Conservation (phyloP, 2,329 filamentous ascomycete genomes). For the Graphilbum sp. region DNA sequence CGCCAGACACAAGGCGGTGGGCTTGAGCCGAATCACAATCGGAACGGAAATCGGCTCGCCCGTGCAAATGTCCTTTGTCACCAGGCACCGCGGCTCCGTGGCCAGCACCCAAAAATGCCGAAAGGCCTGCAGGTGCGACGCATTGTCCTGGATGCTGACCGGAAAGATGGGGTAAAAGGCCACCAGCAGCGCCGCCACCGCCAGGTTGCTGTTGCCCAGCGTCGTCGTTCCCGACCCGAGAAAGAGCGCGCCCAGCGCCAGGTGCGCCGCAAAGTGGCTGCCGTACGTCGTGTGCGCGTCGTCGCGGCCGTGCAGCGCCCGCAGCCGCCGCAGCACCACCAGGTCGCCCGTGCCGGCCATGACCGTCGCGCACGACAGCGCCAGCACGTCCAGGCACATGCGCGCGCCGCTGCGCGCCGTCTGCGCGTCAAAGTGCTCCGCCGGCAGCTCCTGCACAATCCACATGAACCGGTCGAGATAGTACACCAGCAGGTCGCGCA, state of each 20-base stretch:
- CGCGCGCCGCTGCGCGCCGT: slow-evolving; percentile 68
- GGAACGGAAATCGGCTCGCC: slow-evolving; percentile 62
- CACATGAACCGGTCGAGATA: slow-evolving; percentile 80
- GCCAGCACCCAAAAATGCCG: slow-evolving; percentile 95
- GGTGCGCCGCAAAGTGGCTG: slow-evolving; percentile 81
- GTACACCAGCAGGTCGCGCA: slow-evolving; percentile 65
- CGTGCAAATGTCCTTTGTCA: slow-evolving; percentile 75
- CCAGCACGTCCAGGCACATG: slow-evolving; percentile 81
- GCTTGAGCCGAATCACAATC: slow-evolving; percentile 45
- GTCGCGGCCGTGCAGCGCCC: slow-evolving; percentile 74
- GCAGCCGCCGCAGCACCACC: slow-evolving; percentile 65
- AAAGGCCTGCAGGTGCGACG: slow-evolving; percentile 88
- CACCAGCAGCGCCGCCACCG: slow-evolving; percentile 70
- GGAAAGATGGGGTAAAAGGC: slow-evolving; percentile 94
- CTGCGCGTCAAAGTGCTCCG: slow-evolving; percentile 59
- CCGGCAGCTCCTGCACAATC: slow-evolving; percentile 43
- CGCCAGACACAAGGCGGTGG: slow-evolving; percentile 13
- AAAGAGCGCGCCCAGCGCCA: slow-evolving; percentile 82
- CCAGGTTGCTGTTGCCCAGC: slow-evolving; percentile 74
- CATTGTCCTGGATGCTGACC: slow-evolving; percentile 77
- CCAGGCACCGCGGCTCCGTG: slow-evolving; percentile 73
- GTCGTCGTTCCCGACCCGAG: slow-evolving; percentile 86
- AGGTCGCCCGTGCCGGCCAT: slow-evolving; percentile 96
- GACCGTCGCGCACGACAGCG: slow-evolving; percentile 66
- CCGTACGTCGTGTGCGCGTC: slow-evolving; percentile 78